Base-by-base conservation (phyloP, 1,139 yeast genomes). In the Saccharomyces pastorianus region DNA sequence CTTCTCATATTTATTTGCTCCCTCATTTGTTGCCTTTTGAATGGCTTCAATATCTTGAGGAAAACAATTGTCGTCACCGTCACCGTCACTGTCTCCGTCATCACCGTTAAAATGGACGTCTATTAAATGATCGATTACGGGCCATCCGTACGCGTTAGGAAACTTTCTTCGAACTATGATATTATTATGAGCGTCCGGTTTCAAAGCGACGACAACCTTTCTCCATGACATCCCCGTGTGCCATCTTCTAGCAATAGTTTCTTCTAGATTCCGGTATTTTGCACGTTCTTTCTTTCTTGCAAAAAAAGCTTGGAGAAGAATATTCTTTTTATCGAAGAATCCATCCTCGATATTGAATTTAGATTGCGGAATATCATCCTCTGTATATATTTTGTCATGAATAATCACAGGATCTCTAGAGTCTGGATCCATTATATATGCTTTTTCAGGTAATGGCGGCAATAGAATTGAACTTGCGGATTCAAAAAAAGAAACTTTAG, bases 61-160 rank as follows among this genome's bases (percentile, higher is more conserved):
- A 25, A 25, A 14, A 6, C 47, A 46, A 20, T 50, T 4, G 1
- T 23, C 25, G 5, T 23, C 25, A 4, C 6, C 4, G 25, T 23
- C 25, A 23, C 6, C 1, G 3, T 4, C 49, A 17, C 48, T 1
- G 3, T 4, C 49, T n/a, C 48, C 17, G n/a, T 53, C 57, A 29
- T 58, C 60, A 14, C 59, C 60, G 34, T 54, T 50, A 53, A 88
- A 88, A 69, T 87, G 95, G 52, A 78, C 76, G 27, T 76, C 71
- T 1, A 87, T 84, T 53, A 93, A 64, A 70, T 93, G 98, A 56
- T 88, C 93, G 48, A 91, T 76, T 0, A 91, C 96, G 0, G 88
- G 89, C 99, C 99, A 93, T 2, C 99, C 99, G 71, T 87, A 90
- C 0, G 98, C 98, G 72, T 93, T 93, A 3, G 96, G 83, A 73